Evolutionary conservation across 2,329 filamentous ascomycete genomes (phyloP), one percentile per base, ranked within the genome.

Genomic region (Colletotrichum sidae): DNA sequence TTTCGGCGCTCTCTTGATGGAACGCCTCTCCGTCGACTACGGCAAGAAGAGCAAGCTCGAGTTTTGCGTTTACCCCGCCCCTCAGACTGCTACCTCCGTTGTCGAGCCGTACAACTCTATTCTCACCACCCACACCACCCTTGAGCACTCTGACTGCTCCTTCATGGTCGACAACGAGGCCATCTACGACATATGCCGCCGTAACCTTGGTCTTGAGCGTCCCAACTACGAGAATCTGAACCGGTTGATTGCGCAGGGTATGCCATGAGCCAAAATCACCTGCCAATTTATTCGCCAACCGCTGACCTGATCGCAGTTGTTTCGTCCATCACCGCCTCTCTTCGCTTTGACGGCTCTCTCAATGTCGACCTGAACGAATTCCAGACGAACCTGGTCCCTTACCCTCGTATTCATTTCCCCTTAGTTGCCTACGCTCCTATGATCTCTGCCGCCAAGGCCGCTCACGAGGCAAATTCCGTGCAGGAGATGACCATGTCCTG

Each of bases 111-210:
- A 99, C 90, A 99, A 99, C 90, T 97, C 96, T 56, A 97, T 98
- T 79, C 90, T 99, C 72, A 97, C 96, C 74, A 98, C 96, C 70
- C 96, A 99, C 89, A 98, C 94, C 78, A 98, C 96, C 70, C 90
- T 99, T 63, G 96, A 99, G 89, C 94, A 99, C 88, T 97, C 94
- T 69, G 96, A 99, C 88, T 98, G 96, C 88, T 96, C 92, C 75
- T 99, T 99, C 89, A 97, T 98, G 93, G 96, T 99, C 73, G 96
- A 99, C 86, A 99, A 99, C 84, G 96, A 99, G 87, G 96, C 96
- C 76, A 97, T 99, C 81, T 98, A 98, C 84, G 96, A 98, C 80
- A 98, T 99, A 80, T 99, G 96, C 91, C 92, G 94, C 77, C 92
- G 94, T 79, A 98, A 97, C 87, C 89, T 99, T 70, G 94, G 93